Base-by-base conservation (phyloP, 2,329 filamentous ascomycete genomes). In the Paraphoma sp. region DNA sequence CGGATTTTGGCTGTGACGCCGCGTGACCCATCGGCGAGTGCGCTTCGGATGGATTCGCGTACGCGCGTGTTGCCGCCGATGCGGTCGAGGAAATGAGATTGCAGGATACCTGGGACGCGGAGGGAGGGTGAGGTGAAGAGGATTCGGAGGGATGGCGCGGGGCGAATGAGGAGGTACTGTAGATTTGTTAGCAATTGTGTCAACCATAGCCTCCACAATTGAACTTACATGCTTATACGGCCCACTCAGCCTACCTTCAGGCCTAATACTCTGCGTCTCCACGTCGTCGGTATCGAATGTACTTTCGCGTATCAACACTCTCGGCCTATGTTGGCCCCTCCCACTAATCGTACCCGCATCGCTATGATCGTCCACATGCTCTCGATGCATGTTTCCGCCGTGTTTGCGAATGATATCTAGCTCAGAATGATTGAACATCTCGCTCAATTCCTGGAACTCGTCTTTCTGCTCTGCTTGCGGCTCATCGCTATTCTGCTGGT, bases 1-100 rank as follows among this genome's bases (percentile, higher is more conserved):
- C 86, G 84, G 12, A 93, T 84, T 69, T 91, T 91, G 4, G 89
- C 89, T 1, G 90, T 93, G 5, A 93, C 87, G 45, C 89, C 88
- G 44, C 86, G 84, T 6, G 70, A 67, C 0, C 89, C 89, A 64
- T 88, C 84, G 5, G 84, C 83, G 18, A 93, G 83, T 0, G 90
- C 89, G n/a, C 80, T 76, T 16, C 78, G 73, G 4, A 87, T 77
- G 36, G 85, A 83, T 12, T 83, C 79, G 29, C 83, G 81, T 3
- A 86, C 82, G 10, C 83, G 78, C 4, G 75, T 71, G 38, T 79
- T 81, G 51, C 84, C 84, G 16, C 80, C 80, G 51, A 83, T 81
- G 50, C 80, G 78, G 58, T 79, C 72, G 29, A 83, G 72, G 69
- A 83, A 82, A 33, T 74, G 78, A 1, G 80, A 82, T 63, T 83